Base-by-base conservation (phyloP, 768 basidiomycete species). In the Boletellus ananas region DNA sequence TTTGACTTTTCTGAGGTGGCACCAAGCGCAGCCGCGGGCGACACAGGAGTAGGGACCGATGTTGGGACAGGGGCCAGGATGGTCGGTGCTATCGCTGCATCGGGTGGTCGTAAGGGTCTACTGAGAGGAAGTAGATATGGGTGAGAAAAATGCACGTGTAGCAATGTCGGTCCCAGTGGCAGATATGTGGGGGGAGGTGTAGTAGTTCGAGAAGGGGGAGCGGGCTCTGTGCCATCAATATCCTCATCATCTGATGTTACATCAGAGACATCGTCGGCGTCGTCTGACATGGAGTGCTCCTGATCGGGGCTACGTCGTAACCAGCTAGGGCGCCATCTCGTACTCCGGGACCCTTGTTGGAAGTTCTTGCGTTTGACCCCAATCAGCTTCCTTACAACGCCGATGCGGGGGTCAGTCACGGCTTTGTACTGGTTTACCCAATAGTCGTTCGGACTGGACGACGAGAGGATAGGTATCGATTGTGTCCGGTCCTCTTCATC, bases 1-100 rank as follows among this genome's bases (percentile, higher is more conserved):
- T 80, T 83, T 3, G 79, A 77, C 53, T 81, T 81, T 61, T 87
- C 87, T 4, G 79, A 78, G 1, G 80, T 72, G 1, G 79, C 76
- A 4, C 84, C 84, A 29, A 87, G 69, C 1, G 74, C 73, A 1
- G 86, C 85, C 4, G 87, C 88, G 17, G 90, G 90, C 0, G 90
- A 92, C 3, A 92, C 87, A 1, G 90, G 90, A 0, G 90, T 93
- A 1, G 88, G 89, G 0, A 85, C 89, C n/a, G 78, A 77, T 3
- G 73, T 72, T 3, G 69, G 70, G 4, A 74, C 61, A 13, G 72
- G 65, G 14, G 71, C 61, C 0, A 73, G 68, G 4, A 74, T 70
- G 55, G 71, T 70, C 40, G 77, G 74, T 12, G 73, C 73, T 3
- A 78, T 72, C 21, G 74, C 74, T 10, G 78, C 72, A 1, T 75